These are phyloP conservation scores for Colletotrichum graminicola DNA, from an alignment of 2,329 filamentous ascomycete species.

Conservation along the genomic window DNA sequence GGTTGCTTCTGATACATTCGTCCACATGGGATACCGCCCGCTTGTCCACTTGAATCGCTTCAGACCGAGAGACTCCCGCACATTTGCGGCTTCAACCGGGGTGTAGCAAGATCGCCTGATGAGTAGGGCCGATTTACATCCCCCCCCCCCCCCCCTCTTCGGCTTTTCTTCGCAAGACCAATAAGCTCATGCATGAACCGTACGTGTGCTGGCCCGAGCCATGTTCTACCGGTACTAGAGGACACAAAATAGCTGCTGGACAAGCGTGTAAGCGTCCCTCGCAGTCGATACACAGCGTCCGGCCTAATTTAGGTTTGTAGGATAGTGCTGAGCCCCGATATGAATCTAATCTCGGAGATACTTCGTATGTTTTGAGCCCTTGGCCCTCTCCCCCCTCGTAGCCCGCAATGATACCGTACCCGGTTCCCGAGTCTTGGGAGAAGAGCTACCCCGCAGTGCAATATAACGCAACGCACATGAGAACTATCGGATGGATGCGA, in stretches of 20 bases:
- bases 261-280: background rate
- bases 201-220: too few relatives aligned
- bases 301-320: too few relatives aligned
- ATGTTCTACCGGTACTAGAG: background rate
- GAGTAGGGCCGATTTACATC: background rate
- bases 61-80: background rate
- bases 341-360: conserved; percentile 23
- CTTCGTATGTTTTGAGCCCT: conserved; percentile 26
- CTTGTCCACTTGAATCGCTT: background rate
- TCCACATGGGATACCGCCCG: background rate
- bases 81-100: too few relatives aligned
- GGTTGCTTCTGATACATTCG: too few relatives aligned
- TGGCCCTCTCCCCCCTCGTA: conserved; percentile 15
- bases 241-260: background rate
- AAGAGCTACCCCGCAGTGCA: conserved; percentile 16
- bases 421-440: background rate
- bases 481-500: conserved; percentile 24
- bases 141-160: background rate
- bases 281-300: too few relatives aligned
- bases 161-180: conserved; percentile 29
- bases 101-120: conserved; percentile 22
- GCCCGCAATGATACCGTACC: background rate
- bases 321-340: too few relatives aligned
- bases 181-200: background rate
- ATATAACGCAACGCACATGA: too few relatives aligned